Evolutionary conservation across 1,139 yeast species (phyloP), one percentile per base, ranked within the genome.

Genomic region (Yamadazyma blattariae): DNA sequence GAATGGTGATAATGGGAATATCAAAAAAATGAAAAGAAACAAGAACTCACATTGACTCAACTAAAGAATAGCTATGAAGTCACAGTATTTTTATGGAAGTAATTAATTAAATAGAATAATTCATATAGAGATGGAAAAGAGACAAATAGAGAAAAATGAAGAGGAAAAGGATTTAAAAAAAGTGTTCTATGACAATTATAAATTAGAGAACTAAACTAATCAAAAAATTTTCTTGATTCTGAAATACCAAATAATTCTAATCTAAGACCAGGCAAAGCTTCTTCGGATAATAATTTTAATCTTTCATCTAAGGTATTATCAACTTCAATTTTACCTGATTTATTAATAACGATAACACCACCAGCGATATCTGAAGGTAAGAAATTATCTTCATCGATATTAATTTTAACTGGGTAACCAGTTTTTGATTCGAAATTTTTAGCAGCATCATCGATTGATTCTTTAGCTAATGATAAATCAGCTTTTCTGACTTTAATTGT

Each of bases 291-390:
- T 45, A 94, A 69, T 54, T 80, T 77, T 57, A 92, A 77, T 66
- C 99, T 86, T 70, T 90, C 97, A 54, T 88, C 96, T 55, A 94
- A 76, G 27, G 98, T 90, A 69, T 92, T 92, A 65, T 87, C 74
- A 40, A 92, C 88, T 51, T 83, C 90, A 49, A 94, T 90, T 66
- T 85, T 88, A 38, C 95, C 95, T 25, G 77, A 59, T 29, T 75
- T 75, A 56, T 84, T 86, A 40, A 74, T 60, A 34, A 88, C 74
- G 36, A 88, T 61, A 35, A 82, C 88, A 54, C 99, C 99, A 44
- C 99, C 99, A 33, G 94, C 80, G 42, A 68, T 65, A 44, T 79
- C 82, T 37, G 78, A 72, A 45, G 69, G 68, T 57, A 89, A 73
- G 57, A 61, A 77, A 30, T 71, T 57, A 7, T 63, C 51, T 46